Base-by-base conservation (phyloP, 805 yeast species). In the Ogataea trehalophila region DNA sequence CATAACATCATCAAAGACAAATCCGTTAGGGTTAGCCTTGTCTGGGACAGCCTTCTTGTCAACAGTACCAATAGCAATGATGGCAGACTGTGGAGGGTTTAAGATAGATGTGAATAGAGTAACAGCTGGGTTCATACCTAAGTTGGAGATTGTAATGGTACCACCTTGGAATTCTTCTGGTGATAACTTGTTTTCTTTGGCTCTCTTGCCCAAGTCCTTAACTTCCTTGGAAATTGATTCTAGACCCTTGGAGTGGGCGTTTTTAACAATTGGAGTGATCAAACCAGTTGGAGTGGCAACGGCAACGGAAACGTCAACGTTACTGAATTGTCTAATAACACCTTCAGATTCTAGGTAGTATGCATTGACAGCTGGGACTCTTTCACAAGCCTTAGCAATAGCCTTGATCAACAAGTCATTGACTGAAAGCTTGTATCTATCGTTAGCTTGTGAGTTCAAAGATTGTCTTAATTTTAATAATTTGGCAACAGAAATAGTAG, bases 121-220 rank as follows among this genome's bases (percentile, higher is more conserved):
- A 41, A 92, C 97, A 47, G 99, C 98, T 49, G 74, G 80, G 82
- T 94, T 94, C 99, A 94, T 94, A 67, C 99, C 99, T 78, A 94
- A 77, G 85, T 94, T 94, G 57, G 98, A 94, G 65, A 94, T 92
- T 69, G 97, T 90, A 70, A 94, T 88, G 60, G 99, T 91, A 66
- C 99, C 99, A 62, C 99, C 99, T 79, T 89, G 96, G 84, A 87
- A 94, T 75, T 94, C 99, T 70, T 89, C 95, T 54, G 99, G 99
- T 56, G 73, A 66, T 68, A 94, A 83, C 77, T 92, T 94, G 73
- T 89, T 90, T 51, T 78, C 89, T 72, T 92, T 90, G 52, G 99
- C 99, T 72, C 94, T 88, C 78, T 87, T 87, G 58, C 97, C 98
- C 59, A 94, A 79, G 59, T 86, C 97, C 77, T 94, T 94, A 62